Evolutionary conservation across 192 early-diverging fungal genomes (phyloP), one percentile per base, ranked within the genome.

Genomic region (Obelidium mucronatum): DNA sequence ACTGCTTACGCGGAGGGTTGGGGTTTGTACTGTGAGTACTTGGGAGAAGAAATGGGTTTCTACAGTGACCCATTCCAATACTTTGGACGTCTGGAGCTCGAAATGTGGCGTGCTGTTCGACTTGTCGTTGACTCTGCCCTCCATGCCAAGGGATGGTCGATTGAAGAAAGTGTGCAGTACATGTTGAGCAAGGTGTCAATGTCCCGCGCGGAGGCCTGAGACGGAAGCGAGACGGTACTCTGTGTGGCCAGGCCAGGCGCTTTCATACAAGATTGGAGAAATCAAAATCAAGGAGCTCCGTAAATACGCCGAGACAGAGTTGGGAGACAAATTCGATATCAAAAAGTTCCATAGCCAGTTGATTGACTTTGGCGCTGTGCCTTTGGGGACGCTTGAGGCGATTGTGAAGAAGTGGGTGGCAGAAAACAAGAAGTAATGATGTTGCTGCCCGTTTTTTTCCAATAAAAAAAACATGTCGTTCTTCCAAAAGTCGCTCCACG

Each of bases 221-320:
- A 76, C 62, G 36, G 79, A 84, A 67, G 80, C 79, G 22, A 69
- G 66, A 48, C 51, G 83, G 35, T 84, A 84, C 60, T 70, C 52
- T 40, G 68, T 77, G 37, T 68, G 71, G 40, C 83, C 83, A 13
- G 83, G 77, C 2, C 83, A 84, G 51, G 83, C 83, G 6, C 63
- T 81, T 28, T 63, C 79, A 2, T 84, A 84, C 78, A 84, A 84
- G 74, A 42, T 81, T 31, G 83, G 83, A 3, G 83, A 84, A 66
- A 37, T 84, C 33, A 76, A 84, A 58, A 81, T 84, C 67, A 68
- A 68, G 58, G 71, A 75, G 62, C 37, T 84, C 30, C 52, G 83
- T 15, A 40, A 56, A 37, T 62, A 51, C 31, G 83, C 83, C 1
- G 74, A 78, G 55, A 58, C 36, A 54, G 71, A 75, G 64, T 73